Evolutionary conservation across 2,329 filamentous ascomycete genomes (phyloP).

Genomic region (Penicillium sp.): DNA sequence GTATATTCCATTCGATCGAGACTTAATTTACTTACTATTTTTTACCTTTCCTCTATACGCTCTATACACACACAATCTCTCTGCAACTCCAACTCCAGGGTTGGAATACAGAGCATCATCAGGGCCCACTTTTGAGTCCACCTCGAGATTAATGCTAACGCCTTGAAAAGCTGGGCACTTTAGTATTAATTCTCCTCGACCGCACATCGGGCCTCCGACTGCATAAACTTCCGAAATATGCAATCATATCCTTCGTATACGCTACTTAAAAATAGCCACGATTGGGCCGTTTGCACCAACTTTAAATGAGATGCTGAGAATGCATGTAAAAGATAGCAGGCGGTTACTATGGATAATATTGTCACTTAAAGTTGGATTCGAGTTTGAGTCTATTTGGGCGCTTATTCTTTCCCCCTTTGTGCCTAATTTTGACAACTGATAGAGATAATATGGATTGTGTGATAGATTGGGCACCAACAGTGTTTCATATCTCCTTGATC

Average conservation of each 20-base stretch:
- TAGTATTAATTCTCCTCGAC: background rate
- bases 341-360: background rate
- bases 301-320: background rate
- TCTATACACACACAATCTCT: background rate
- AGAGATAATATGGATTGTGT: background rate
- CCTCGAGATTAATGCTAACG: background rate
- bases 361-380: background rate
- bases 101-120: constrained; percentile 14
- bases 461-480: background rate
- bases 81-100: background rate
- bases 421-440: background rate
- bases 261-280: constrained; percentile 1
- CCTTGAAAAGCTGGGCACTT: background rate
- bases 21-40: background rate
- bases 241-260: background rate
- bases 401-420: background rate
- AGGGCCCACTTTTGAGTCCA: constrained; percentile 1
- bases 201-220: background rate
- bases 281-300: background rate
- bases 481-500: constrained; percentile 1
- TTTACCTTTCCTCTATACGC: background rate
- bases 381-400: background rate
- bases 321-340: background rate
- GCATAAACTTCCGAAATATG: background rate
- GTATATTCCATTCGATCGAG: background rate